phyloP scores from a whole-genome alignment of 495 filamentous ascomycete genomes.

The Copromyces sp. region DNA sequence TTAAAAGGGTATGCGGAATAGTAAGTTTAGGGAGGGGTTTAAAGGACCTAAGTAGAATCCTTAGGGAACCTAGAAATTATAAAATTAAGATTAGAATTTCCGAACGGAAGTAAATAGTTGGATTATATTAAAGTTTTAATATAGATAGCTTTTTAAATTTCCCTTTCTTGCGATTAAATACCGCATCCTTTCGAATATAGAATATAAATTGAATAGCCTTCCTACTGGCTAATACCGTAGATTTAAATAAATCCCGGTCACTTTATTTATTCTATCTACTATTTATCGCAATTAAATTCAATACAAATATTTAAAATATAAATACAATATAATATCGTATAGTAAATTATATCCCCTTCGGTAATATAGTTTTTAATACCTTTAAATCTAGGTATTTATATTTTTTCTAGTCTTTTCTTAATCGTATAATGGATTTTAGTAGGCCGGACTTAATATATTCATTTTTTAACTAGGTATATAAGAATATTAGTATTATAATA shows the following conservation, averaged over 20 bases:
- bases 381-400: not conserved
- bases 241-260: not conserved
- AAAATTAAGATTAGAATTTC: not conserved
- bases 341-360: not conserved
- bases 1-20: too few species aligned
- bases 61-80: not conserved
- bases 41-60: too few species aligned
- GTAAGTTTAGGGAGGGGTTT: too few species aligned
- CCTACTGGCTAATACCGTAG: not conserved
- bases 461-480: not conserved
- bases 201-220: not conserved
- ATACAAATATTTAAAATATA: not conserved
- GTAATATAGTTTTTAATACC: not conserved
- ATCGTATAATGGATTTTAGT: not conserved
- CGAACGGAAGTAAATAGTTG: not conserved
- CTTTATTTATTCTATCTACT: not conserved
- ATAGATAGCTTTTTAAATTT: too few species aligned
- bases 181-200: not conserved
- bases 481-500: not conserved
- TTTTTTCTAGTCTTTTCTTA: too few species aligned
- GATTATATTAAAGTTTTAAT: not conserved
- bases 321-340: not conserved
- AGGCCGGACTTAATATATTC: not conserved
- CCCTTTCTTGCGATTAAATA: too few species aligned
- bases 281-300: not conserved